phyloP scores from a whole-genome alignment of 345 rosid species.

The Cardamine chenopodiifolia region DNA sequence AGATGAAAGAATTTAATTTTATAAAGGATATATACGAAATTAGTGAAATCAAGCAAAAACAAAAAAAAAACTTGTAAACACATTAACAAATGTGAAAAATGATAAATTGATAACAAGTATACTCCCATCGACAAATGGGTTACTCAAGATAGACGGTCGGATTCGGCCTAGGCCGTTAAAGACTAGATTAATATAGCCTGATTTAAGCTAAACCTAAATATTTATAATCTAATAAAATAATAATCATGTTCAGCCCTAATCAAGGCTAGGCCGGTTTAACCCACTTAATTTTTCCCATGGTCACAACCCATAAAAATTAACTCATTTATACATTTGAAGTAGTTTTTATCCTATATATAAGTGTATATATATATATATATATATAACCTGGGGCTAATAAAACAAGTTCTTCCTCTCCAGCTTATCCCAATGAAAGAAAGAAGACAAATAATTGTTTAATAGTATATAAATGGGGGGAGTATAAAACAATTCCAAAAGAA shows the following conservation, averaged over 20 bases:
- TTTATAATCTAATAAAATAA: too few species aligned
- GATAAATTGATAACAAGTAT: not conserved
- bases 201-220: too few species aligned
- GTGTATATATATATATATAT: too few species aligned
- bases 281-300: not conserved
- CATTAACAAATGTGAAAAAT: not conserved
- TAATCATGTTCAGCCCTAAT: too few species aligned
- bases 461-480: not conserved
- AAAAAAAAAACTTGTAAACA: not conserved
- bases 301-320: not conserved
- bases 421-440: not conserved
- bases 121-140: too few species aligned
- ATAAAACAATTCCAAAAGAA: not conserved
- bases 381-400: not conserved
- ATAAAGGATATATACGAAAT: not conserved
- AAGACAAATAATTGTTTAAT: not conserved
- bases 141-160: too few species aligned
- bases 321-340: not conserved
- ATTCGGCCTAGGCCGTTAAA: not conserved
- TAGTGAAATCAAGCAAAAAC: not conserved
- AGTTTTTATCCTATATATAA: too few species aligned
- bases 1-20: not conserved
- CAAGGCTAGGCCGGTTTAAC: too few species aligned
- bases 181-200: too few species aligned
- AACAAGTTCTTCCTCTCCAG: not conserved